A percentile compares a stretch with the other conserved stretches of the same genome.
phyloP scores from a whole-genome alignment of 345 rosid genomes.

The Brassica nigra region DNA sequence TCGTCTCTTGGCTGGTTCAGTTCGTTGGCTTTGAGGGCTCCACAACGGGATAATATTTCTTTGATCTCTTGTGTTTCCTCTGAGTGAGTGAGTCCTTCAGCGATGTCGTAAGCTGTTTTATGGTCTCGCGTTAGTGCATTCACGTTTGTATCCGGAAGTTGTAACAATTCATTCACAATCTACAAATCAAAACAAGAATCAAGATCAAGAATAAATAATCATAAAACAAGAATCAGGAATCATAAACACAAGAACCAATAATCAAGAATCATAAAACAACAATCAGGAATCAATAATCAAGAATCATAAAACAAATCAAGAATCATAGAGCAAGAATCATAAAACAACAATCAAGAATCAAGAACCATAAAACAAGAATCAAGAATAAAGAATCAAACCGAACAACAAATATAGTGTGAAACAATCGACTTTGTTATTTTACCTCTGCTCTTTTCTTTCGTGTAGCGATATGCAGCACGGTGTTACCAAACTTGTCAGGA shows the following conservation, averaged over 20 bases:
- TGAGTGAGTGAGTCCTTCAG: conserved; percentile 76
- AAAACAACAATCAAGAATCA: neutral
- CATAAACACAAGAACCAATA: neutral
- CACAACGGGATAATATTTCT: conserved; percentile 59
- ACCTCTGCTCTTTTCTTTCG: conserved; percentile 89
- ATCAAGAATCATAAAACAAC: neutral
- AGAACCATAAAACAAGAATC: neutral
- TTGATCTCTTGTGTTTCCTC: conserved; percentile 67
- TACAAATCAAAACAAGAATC: conserved; percentile 14
- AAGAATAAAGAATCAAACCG: conserved; percentile 8
- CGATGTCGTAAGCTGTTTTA: conserved; percentile 83
- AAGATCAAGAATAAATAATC: neutral
- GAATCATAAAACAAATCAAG: neutral
- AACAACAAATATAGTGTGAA: neutral
- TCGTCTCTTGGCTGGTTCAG: conserved; percentile 84
- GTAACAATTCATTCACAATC: conserved; percentile 74
- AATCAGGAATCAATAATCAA: neutral
- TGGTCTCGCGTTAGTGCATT: conserved; percentile 78
- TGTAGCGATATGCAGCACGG: conserved; percentile 82
- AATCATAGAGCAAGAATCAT: neutral
- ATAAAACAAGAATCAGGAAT: neutral
- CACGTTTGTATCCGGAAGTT: conserved; percentile 68
- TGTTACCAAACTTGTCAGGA: conserved; percentile 81
- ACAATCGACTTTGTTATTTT: neutral
- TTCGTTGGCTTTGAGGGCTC: conserved; percentile 74